Evolutionary conservation across 1,139 yeast species (phyloP).

Genomic region (Yarrowia galli): DNA sequence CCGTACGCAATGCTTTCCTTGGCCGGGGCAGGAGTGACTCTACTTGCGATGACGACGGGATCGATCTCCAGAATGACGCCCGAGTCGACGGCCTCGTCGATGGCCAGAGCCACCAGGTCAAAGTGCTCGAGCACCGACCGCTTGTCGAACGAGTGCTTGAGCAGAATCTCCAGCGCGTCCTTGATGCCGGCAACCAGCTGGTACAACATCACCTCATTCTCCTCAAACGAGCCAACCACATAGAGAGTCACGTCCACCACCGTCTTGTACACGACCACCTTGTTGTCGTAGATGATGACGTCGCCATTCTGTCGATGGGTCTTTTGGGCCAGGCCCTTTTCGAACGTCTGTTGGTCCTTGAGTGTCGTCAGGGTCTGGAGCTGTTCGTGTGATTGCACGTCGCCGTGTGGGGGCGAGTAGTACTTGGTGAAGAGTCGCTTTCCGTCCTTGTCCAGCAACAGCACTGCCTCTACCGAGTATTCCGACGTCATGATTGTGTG

Average conservation of each 20-base stretch:
- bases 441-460: conserved; percentile 84
- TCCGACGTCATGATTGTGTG: conserved; percentile 48
- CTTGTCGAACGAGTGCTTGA: conserved; percentile 80
- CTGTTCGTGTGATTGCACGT: conserved; percentile 44
- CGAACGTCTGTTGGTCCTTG: conserved; percentile 74
- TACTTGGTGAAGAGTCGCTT: conserved; percentile 84
- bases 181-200: conserved; percentile 78
- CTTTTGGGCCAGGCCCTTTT: conserved; percentile 71
- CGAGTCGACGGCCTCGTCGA: conserved; percentile 86
- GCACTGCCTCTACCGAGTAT: conserved; percentile 77
- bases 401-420: conserved; percentile 68
- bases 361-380: conserved; percentile 44
- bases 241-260: conserved; percentile 74
- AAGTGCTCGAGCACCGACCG: conserved; percentile 79
- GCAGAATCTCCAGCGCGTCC: conserved; percentile 79
- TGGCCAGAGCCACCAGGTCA: conserved; percentile 83
- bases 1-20: conserved; percentile 37
- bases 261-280: conserved; percentile 79
- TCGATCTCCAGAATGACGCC: conserved; percentile 93
- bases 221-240: conserved; percentile 74
- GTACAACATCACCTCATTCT: conserved; percentile 84
- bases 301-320: conserved; percentile 83
- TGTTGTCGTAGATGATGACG: conserved; percentile 78
- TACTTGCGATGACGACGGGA: conserved; percentile 80
- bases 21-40: conserved; percentile 84